Evolutionary conservation across 148 eudicot genomes (phyloP), one percentile per base, ranked within the genome.

Genomic region (Rhododendron kiyosumense): DNA sequence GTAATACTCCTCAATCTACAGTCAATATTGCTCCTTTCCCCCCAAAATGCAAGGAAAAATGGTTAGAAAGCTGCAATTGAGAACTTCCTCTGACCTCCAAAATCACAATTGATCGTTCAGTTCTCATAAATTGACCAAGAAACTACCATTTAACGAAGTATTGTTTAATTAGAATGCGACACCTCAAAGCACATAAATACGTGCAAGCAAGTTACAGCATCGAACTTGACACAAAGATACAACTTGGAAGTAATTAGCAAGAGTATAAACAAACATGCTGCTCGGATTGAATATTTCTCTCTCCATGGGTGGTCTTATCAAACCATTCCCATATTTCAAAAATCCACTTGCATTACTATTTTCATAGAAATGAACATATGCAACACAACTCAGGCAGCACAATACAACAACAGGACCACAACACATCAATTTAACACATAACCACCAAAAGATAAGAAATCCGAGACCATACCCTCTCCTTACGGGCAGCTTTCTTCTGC

Each of bases 401-500:
- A 17, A 73, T 73, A 73, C 41, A 73, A 73, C 38, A 14, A 73
- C 22, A 34, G 3, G 36, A 17, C 45, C 45, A 34, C 45, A 17
- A 30, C 26, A 34, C 7, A 17, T n/a, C 17, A 11, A 46, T 12
- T 79, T 7, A 46, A 79, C 59, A 13, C 18, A 46, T 5, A 46
- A 46, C 54, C 14, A 26, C 43, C 45, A 78, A n/a, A 13, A 7
- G 61, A 78, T 7, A 78, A 12, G 3, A 76, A 77, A 30, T 0
- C 0, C 0, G 4, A 38, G 26, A 24, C 28, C 28, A 20, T 94
- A 97, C 99, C 98, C 96, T 94, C 91, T 95, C 99, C 91, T 95
- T 97, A 12, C 98, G 93, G 13, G 95, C 98, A 52, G 96, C 98
- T 88, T 97, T 97, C 90, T 93, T 93, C 90, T 89, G 94, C 89